These are phyloP conservation scores for Knufia fluminis DNA, from an alignment of 2,329 filamentous ascomycete species.

Conservation along the genomic window DNA sequence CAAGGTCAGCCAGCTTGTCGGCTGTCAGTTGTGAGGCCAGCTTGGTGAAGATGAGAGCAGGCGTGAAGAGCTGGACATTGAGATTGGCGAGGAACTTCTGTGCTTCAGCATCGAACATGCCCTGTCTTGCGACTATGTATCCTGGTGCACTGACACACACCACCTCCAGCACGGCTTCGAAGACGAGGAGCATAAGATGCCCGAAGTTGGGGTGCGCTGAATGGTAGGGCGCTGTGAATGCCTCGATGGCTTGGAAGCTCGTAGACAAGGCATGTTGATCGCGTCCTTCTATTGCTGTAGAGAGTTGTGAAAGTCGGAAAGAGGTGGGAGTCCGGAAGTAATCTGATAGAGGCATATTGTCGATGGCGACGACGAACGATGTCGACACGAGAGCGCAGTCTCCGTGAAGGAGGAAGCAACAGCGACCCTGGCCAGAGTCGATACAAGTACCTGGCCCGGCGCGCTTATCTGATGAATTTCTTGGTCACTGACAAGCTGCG, in stretches of 20 bases:
- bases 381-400: not conserved
- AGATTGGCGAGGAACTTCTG: slow-evolving; percentile 96
- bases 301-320: slow-evolving; percentile 14
- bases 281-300: slow-evolving; percentile 12
- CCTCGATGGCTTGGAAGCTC: slow-evolving; percentile 7
- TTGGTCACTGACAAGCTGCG: too few relatives aligned
- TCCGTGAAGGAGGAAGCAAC: not conserved
- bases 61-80: slow-evolving; percentile 93
- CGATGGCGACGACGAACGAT: slow-evolving; percentile 1
- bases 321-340: slow-evolving; percentile 19
- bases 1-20: slow-evolving; percentile 79
- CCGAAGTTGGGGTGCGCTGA: slow-evolving; percentile 41
- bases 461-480: too few relatives aligned
- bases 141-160: slow-evolving; percentile 91
- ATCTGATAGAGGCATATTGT: slow-evolving; percentile 19
- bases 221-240: slow-evolving; percentile 16
- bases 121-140: slow-evolving; percentile 80
- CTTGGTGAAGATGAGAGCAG: slow-evolving; percentile 96
- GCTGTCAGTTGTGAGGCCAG: slow-evolving; percentile 88
- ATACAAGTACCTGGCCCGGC: not conserved
- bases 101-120: slow-evolving; percentile 89
- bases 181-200: slow-evolving; percentile 70
- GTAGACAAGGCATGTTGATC: slow-evolving; percentile 14
- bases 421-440: not conserved
- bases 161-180: slow-evolving; percentile 89